Evolutionary conservation across 345 rosid species (phyloP).

Genomic region (Nasturtium officinale): DNA sequence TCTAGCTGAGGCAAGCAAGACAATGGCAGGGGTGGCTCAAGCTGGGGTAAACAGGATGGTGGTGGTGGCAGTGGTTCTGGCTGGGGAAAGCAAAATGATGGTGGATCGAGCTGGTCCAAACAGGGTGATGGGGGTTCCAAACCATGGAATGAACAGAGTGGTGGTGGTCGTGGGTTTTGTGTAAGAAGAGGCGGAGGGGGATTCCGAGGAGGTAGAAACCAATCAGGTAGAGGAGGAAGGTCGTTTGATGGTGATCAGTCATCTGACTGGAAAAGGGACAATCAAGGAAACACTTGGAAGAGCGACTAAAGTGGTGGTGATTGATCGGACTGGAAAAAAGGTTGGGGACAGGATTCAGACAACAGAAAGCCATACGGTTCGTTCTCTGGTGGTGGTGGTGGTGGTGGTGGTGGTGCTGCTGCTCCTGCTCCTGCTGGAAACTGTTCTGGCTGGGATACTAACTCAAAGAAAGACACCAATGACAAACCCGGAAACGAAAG

Average conservation of each 20-base stretch:
- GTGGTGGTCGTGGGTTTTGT: slow-evolving; percentile 49
- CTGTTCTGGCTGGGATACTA: slow-evolving; percentile 38
- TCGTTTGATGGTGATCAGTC: slow-evolving; percentile 38
- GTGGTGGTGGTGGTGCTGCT: slow-evolving; percentile 20
- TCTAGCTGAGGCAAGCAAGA: slow-evolving; percentile 5
- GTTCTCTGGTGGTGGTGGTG: slow-evolving; percentile 17
- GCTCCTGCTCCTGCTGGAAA: slow-evolving; percentile 18
- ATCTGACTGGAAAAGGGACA: slow-evolving; percentile 41
- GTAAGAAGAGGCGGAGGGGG: slow-evolving; percentile 44
- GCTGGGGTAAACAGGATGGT: slow-evolving; percentile 5
- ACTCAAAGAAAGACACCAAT: slow-evolving; percentile 29
- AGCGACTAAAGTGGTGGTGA: slow-evolving; percentile 34
- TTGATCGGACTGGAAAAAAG: slow-evolving; percentile 38
- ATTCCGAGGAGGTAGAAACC: slow-evolving; percentile 44
- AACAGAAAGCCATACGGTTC: slow-evolving; percentile 18
- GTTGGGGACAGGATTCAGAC: slow-evolving; percentile 39
- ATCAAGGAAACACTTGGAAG: slow-evolving; percentile 37
- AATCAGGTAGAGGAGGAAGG: slow-evolving; percentile 40
- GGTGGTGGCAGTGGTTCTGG: slow-evolving; percentile 39
- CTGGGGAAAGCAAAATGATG: slow-evolving; percentile 28
- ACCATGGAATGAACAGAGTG: slow-evolving; percentile 32
- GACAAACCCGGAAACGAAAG: slow-evolving; percentile 14
- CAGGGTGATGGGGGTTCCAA: slow-evolving; percentile 19
- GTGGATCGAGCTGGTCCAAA: slow-evolving; percentile 31
- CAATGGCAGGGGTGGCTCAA: not conserved